phyloP scores from a whole-genome alignment of 1,139 yeast species.

The Hemisphaericaspora lyxosophila region DNA sequence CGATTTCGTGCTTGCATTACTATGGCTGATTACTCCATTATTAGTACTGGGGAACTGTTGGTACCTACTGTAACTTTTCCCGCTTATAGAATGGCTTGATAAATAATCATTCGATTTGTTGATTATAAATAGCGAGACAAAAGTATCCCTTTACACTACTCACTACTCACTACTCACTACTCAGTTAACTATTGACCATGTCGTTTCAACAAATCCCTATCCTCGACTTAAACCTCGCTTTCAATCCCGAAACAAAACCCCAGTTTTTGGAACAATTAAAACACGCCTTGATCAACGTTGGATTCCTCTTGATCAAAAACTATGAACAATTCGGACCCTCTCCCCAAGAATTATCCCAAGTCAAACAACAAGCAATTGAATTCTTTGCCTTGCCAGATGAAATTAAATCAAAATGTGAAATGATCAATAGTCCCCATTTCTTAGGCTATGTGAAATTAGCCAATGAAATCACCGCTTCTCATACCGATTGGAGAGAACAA shows the following conservation, averaged over 20 bases:
- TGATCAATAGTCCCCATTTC: slow-evolving; percentile 65
- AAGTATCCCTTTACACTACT: too few relatives aligned
- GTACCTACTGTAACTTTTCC: too few relatives aligned
- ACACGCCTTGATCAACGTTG: slow-evolving; percentile 59
- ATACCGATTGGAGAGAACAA: slow-evolving; percentile 67
- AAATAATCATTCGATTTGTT: background rate
- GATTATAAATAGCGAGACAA: too few relatives aligned
- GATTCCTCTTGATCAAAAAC: slow-evolving; percentile 56
- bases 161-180: too few relatives aligned
- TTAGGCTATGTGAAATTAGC: slow-evolving; percentile 67
- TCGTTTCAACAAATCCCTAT: slow-evolving; percentile 35
- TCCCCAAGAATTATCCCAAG: slow-evolving; percentile 34
- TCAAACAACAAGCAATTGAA: slow-evolving; percentile 44
- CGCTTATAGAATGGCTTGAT: too few relatives aligned
- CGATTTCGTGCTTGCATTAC: background rate
- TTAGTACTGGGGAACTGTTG: too few relatives aligned
- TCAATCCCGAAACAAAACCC: slow-evolving; percentile 39
- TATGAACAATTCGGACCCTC: slow-evolving; percentile 38
- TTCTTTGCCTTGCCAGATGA: slow-evolving; percentile 55
- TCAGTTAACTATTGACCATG: too few relatives aligned
- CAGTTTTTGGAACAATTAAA: slow-evolving; percentile 47
- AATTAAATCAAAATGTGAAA: slow-evolving; percentile 53
- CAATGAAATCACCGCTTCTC: slow-evolving; percentile 62
- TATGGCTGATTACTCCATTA: too few relatives aligned
- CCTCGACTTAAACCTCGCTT: slow-evolving; percentile 33